phyloP scores from a whole-genome alignment of 2,329 filamentous ascomycete genomes.

The Aspergillus bombycis region DNA sequence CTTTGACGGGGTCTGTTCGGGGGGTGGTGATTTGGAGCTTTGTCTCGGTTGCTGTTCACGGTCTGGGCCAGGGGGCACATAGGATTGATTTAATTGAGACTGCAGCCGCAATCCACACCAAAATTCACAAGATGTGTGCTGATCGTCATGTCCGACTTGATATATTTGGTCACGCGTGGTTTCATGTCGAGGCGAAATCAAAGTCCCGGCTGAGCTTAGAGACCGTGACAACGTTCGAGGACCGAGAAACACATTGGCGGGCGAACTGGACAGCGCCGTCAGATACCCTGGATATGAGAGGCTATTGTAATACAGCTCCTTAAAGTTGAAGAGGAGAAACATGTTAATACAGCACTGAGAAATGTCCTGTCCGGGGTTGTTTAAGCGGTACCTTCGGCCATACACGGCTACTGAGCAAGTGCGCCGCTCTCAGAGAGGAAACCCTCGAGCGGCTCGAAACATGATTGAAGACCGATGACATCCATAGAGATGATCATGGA shows the following conservation, averaged over 20 bases:
- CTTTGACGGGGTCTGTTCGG: background rate
- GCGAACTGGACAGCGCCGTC: conserved; percentile 4
- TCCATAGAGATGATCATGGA: conserved; percentile 42
- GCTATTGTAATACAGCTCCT: conserved; percentile 14
- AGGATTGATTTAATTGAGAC: conserved; percentile 19
- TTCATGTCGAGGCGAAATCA: background rate
- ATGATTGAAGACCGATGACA: conserved; percentile 47
- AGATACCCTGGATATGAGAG: conserved; percentile 10
- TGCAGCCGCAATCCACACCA: conserved; percentile 20
- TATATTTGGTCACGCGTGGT: background rate
- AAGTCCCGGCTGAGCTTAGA: conserved; percentile 5
- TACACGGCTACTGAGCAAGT: conserved; percentile 28
- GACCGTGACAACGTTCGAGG: conserved; percentile 4
- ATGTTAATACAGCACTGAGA: conserved; percentile 4
- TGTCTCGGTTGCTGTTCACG: background rate
- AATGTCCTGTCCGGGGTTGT: background rate
- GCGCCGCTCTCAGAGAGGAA: conserved; percentile 39
- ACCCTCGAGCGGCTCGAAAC: conserved; percentile 40
- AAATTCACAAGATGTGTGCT: conserved; percentile 13
- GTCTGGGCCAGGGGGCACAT: conserved; percentile 3
- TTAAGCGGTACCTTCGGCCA: conserved; percentile 29
- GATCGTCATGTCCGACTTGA: conserved; percentile 5
- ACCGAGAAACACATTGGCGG: conserved; percentile 9
- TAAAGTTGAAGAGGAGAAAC: background rate
- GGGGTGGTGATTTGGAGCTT: background rate